Conservation (phyloP, 306 rosid genomes). For the Quercus aquifolioides region DNA sequence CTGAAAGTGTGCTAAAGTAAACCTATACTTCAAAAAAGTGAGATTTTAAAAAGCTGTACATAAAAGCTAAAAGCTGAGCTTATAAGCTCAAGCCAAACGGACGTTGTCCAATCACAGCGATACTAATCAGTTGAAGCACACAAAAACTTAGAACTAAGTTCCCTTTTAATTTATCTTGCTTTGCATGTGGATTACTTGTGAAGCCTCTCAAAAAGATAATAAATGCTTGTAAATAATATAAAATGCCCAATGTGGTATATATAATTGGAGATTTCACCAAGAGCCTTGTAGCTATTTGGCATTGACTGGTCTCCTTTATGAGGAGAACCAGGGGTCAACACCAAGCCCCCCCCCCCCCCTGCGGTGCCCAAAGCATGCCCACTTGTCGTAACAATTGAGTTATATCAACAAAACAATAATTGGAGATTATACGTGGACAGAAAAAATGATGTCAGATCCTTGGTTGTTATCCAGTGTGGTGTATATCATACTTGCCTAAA, state of each 20-base stretch:
- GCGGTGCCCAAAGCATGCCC: no score
- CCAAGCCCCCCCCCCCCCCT: no score
- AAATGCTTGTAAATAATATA: not conserved
- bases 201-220: not conserved
- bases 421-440: not conserved
- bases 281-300: no score
- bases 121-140: not conserved
- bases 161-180: constrained; percentile 5
- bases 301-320: no score
- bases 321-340: no score
- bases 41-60: no score
- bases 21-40: no score
- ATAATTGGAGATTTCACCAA: not conserved
- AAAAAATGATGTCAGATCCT: not conserved
- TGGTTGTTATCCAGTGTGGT: not conserved
- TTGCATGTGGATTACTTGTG: not conserved
- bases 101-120: not conserved
- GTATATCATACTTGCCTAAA: not conserved
- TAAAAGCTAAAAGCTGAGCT: no score
- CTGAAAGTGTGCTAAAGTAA: no score
- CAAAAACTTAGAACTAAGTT: not conserved
- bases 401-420: not conserved
- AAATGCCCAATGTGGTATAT: not conserved
- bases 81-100: no score
- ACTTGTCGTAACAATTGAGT: no score